Evolutionary conservation across 352 stramenopile species (phyloP).

Genomic region (Phytophthora megakarya): DNA sequence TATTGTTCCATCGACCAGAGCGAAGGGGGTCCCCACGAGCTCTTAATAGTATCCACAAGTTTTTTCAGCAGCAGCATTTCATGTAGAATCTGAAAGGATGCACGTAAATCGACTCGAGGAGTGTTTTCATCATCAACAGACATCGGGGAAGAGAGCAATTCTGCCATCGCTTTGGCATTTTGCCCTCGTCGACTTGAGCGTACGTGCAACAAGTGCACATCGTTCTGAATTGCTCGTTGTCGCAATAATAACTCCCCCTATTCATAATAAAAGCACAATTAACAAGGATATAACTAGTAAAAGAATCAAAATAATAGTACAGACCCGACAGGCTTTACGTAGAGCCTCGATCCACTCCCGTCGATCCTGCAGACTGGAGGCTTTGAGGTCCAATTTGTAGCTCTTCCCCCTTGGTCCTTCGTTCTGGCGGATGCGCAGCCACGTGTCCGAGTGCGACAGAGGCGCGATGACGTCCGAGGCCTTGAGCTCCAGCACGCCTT

Average conservation of each 20-base stretch:
- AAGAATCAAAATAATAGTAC: background rate
- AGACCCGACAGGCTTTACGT: slow-evolving; percentile 53
- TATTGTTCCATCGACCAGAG: slow-evolving; percentile 64
- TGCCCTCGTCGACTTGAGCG: slow-evolving; percentile 26
- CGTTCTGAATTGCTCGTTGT: slow-evolving; percentile 32
- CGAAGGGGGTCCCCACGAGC: slow-evolving; percentile 48
- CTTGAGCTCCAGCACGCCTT: slow-evolving; percentile 51
- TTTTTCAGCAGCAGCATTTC: slow-evolving; percentile 69
- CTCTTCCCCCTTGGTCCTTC: slow-evolving; percentile 49
- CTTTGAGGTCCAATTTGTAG: slow-evolving; percentile 77
- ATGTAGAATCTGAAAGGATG: slow-evolving; percentile 74
- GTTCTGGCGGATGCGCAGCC: slow-evolving; percentile 68
- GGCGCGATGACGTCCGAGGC: slow-evolving; percentile 56
- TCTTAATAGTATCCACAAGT: slow-evolving; percentile 50
- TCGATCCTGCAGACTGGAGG: slow-evolving; percentile 46
- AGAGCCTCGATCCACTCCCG: slow-evolving; percentile 70
- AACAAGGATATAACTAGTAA: background rate
- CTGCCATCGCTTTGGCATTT: slow-evolving; percentile 32
- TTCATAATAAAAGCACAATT: background rate
- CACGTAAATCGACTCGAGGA: slow-evolving; percentile 48
- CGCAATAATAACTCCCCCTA: slow-evolving; percentile 36
- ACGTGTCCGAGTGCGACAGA: slow-evolving; percentile 53
- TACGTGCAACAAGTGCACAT: slow-evolving; percentile 26
- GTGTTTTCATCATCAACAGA: slow-evolving; percentile 11
- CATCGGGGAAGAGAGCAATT: slow-evolving; percentile 32